Evolutionary conservation across 352 stramenopile genomes (phyloP).

Genomic region (Globisporangium apiculatum): DNA sequence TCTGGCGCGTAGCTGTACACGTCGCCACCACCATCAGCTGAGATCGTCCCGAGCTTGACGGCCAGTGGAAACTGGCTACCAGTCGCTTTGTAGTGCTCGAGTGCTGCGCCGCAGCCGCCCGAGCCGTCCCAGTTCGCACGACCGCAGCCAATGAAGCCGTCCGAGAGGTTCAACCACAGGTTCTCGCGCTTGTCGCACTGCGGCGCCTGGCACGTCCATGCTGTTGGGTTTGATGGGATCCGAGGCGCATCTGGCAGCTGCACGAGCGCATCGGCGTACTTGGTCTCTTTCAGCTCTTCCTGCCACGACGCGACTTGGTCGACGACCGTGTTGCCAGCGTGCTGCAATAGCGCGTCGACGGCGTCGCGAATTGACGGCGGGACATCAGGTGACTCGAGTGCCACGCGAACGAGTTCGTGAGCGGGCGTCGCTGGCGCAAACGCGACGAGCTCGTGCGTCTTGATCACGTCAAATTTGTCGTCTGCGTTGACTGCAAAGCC

Average conservation of each 20-base stretch:
- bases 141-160: constrained; percentile 81
- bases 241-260: constrained; percentile 53
- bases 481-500: constrained; percentile 88
- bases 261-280: constrained; percentile 69
- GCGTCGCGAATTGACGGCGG: constrained; percentile 46
- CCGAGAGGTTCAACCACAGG: constrained; percentile 98
- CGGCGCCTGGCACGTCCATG: constrained; percentile 87
- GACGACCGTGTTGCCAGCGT: constrained; percentile 67
- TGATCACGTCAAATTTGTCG: constrained; percentile 87
- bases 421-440: constrained; percentile 38
- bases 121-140: constrained; percentile 95
- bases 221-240: constrained; percentile 61
- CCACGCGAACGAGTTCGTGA: constrained; percentile 20
- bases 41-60: constrained; percentile 98
- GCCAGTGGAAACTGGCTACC: constrained; percentile 91
- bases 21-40: constrained; percentile 91
- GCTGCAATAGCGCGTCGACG: constrained; percentile 54
- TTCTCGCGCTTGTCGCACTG: constrained; percentile 96
- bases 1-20: constrained; percentile 97
- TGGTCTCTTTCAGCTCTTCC: constrained; percentile 68
- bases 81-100: constrained; percentile 95
- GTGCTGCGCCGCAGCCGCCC: constrained; percentile 92
- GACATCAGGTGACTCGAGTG: constrained; percentile 29
- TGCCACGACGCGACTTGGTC: constrained; percentile 81
- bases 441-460: constrained; percentile 72